Conservation (phyloP, 352 stramenopile species). For the Phytopythium aichiense region DNA sequence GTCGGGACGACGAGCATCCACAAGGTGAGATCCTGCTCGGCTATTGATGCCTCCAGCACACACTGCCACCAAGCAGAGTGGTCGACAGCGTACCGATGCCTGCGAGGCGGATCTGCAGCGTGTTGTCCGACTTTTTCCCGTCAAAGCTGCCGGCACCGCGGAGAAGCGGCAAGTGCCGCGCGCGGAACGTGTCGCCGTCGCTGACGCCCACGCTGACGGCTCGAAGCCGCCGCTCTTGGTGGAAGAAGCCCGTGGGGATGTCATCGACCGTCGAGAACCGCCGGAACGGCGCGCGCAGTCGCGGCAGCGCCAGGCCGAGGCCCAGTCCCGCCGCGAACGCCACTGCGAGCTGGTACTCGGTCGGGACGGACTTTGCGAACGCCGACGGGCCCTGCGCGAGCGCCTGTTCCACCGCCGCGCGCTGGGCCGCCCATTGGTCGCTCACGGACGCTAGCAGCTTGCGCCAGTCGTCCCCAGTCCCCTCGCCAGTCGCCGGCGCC, state of each 20-base stretch:
- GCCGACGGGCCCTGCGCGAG: slow-evolving; percentile 10
- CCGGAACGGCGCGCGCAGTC: slow-evolving; percentile 60
- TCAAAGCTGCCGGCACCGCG: slow-evolving; percentile 33
- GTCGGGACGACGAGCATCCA: slow-evolving; percentile 1
- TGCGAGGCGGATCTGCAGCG: slow-evolving; percentile 79
- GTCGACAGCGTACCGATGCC: slow-evolving; percentile 42
- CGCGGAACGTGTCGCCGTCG: slow-evolving; percentile 84
- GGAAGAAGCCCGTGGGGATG: slow-evolving; percentile 68
- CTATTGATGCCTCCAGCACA: neutral
- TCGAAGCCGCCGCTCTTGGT: slow-evolving; percentile 48
- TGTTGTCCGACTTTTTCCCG: slow-evolving; percentile 73
- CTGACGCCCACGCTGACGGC: slow-evolving; percentile 55
- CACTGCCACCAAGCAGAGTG: neutral
- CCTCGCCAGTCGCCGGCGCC: neutral
- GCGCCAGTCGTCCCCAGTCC: slow-evolving; percentile 15
- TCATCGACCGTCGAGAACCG: slow-evolving; percentile 76
- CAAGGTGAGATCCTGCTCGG: neutral
- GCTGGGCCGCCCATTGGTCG: slow-evolving; percentile 16
- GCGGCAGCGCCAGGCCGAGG: slow-evolving; percentile 49
- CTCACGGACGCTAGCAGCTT: slow-evolving; percentile 12
- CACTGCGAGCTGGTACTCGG: slow-evolving; percentile 29
- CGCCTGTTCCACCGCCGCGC: slow-evolving; percentile 1
- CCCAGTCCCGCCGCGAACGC: slow-evolving; percentile 56
- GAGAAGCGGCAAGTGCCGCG: slow-evolving; percentile 55
- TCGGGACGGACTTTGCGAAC: slow-evolving; percentile 29